Evolutionary conservation across 169 alveolate genomes (phyloP).

Genomic region (Eimeria acervulina): DNA sequence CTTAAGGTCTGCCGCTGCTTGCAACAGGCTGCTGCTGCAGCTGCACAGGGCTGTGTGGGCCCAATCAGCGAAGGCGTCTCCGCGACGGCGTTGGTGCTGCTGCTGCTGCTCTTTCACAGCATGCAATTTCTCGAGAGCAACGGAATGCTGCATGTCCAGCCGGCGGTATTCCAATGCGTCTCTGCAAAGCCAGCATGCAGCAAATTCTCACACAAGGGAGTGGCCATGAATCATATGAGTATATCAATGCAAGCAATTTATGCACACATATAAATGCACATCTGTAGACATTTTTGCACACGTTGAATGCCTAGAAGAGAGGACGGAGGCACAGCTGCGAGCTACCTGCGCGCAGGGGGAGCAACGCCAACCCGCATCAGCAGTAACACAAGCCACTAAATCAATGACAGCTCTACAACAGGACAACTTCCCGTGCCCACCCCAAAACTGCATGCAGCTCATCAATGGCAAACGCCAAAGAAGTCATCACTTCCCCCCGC

Average conservation of each 20-base stretch:
- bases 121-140: background rate
- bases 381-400: background rate
- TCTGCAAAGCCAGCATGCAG: slow-evolving; percentile 23
- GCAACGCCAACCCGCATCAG: background rate
- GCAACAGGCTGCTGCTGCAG: slow-evolving; percentile 67
- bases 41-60: slow-evolving; percentile 63
- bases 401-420: background rate
- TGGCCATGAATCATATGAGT: background rate
- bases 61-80: slow-evolving; percentile 66
- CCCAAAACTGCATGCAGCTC: slow-evolving; percentile 11
- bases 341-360: background rate
- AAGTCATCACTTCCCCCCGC: slow-evolving; percentile 37
- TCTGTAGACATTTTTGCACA: background rate
- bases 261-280: background rate
- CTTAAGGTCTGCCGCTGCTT: slow-evolving; percentile 73
- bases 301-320: background rate
- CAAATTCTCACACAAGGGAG: background rate
- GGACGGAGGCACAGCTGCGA: background rate
- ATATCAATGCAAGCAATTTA: background rate
- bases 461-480: background rate
- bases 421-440: background rate
- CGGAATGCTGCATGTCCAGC: background rate
- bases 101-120: slow-evolving; percentile 7
- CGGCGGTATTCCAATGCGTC: background rate
- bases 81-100: background rate